Percentiles rank a stretch among this genome's conserved stretches.
These are phyloP conservation scores for Cryptococcus depauperatus DNA, from an alignment of 1,284 basidiomycete species.

Conservation along the genomic window DNA sequence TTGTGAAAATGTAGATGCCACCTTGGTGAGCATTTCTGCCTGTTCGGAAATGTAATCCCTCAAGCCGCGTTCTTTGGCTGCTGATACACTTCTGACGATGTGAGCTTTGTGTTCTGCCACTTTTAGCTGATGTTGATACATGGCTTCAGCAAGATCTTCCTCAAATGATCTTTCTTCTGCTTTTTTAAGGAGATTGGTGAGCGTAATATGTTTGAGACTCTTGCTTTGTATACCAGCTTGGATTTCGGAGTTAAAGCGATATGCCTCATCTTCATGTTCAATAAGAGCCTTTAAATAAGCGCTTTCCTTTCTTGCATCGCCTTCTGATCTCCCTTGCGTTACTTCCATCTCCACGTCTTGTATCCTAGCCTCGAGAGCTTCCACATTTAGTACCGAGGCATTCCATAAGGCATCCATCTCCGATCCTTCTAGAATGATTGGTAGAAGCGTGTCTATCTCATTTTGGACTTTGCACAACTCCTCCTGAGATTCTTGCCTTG, in stretches of 20 bases:
- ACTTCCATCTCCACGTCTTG: slow-evolving; percentile 56
- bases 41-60: slow-evolving; percentile 58
- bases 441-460: slow-evolving; percentile 60
- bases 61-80: slow-evolving; percentile 61
- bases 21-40: slow-evolving; percentile 56
- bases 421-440: slow-evolving; percentile 68
- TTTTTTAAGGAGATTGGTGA: slow-evolving; percentile 72
- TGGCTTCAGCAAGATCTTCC: slow-evolving; percentile 39
- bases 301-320: slow-evolving; percentile 56
- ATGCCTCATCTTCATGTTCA: slow-evolving; percentile 59
- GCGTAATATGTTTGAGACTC: slow-evolving; percentile 66
- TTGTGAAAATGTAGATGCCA: slow-evolving; percentile 12
- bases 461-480: slow-evolving; percentile 60
- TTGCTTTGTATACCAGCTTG: slow-evolving; percentile 59
- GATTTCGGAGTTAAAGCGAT: slow-evolving; percentile 56
- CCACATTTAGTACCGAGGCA: slow-evolving; percentile 64
- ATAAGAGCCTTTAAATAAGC: slow-evolving; percentile 62
- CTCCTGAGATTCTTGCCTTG: slow-evolving; percentile 59
- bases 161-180: slow-evolving; percentile 70
- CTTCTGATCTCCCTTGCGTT: slow-evolving; percentile 33
- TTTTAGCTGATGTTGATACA: slow-evolving; percentile 13
- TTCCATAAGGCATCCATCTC: slow-evolving; percentile 63
- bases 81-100: slow-evolving; percentile 62
- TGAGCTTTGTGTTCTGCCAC: slow-evolving; percentile 11
- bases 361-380: slow-evolving; percentile 59